Conservation (phyloP, 2,329 filamentous ascomycete species). For the Verticillium longisporum region DNA sequence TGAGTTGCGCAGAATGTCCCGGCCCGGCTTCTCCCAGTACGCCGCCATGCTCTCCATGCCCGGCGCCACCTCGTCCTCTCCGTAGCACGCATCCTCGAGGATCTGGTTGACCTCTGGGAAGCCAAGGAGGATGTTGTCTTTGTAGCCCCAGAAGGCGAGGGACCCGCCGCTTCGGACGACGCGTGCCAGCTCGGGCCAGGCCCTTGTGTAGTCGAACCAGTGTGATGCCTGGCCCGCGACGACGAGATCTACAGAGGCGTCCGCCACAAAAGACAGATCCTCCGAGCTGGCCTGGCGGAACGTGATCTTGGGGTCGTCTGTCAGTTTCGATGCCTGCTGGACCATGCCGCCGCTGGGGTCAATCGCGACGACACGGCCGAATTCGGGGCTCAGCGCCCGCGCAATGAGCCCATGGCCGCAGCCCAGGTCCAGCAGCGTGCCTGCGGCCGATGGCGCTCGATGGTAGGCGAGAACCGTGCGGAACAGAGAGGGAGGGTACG, state of each 20-base stretch:
- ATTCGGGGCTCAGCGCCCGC: conserved; percentile 44
- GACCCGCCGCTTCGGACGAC: conserved; percentile 49
- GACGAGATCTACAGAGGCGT: conserved; percentile 43
- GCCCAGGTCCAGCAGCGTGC: conserved; percentile 50
- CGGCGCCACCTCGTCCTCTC: conserved; percentile 32
- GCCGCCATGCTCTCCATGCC: conserved; percentile 43
- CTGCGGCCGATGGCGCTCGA: conserved; percentile 11
- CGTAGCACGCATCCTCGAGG: conserved; percentile 50
- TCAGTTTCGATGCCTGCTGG: conserved; percentile 36
- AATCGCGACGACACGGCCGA: conserved; percentile 42
- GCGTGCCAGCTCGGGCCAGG: conserved; percentile 49
- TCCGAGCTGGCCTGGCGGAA: conserved; percentile 48
- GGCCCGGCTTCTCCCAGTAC: conserved; percentile 57
- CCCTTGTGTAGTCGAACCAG: conserved; percentile 54
- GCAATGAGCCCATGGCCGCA: conserved; percentile 55
- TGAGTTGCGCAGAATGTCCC: conserved; percentile 45
- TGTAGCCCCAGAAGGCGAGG: conserved; percentile 61
- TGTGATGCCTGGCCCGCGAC: conserved; percentile 53
- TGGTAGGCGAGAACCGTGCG: conserved; percentile 34
- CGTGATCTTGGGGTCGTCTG: conserved; percentile 33
- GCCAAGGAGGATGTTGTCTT: conserved; percentile 53
- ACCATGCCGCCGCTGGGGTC: conserved; percentile 55
- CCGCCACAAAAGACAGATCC: conserved; percentile 40
- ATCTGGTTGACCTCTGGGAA: conserved; percentile 43
- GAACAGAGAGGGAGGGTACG: conserved; percentile 50